These are phyloP conservation scores for Amanita phalloides DNA, from an alignment of 768 basidiomycete genomes.

Conservation along the genomic window DNA sequence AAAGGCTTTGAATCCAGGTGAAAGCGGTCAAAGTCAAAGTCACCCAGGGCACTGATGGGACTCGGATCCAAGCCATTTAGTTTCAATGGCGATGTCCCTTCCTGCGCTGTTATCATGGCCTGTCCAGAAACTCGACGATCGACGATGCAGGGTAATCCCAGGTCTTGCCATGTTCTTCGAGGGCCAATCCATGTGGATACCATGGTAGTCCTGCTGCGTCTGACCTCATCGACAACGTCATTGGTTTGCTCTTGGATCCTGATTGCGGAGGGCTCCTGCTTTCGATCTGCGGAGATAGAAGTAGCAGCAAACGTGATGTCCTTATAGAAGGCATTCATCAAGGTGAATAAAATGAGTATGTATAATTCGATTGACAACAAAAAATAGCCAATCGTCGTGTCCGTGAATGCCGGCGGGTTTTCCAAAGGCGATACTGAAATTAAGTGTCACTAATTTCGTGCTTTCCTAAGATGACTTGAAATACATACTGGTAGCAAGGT, in stretches of 20 bases:
- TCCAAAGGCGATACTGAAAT: not conserved
- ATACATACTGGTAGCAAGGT: conserved; percentile 46
- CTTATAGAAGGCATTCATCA: conserved; percentile 32
- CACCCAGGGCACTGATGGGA: not conserved
- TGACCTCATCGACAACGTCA: not conserved
- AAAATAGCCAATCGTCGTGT: conserved; percentile 59
- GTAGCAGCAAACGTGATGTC: conserved; percentile 5
- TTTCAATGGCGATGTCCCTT: not conserved
- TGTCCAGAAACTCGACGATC: not conserved
- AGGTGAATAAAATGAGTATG: conserved; percentile 45
- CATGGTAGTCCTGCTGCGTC: not conserved
- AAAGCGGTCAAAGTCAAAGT: not conserved
- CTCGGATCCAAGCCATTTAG: not conserved
- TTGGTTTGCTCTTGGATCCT: not conserved
- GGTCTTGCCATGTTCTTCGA: not conserved
- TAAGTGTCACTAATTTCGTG: conserved; percentile 2
- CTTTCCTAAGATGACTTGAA: conserved; percentile 5
- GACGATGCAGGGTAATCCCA: not conserved
- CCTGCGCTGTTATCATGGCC: not conserved
- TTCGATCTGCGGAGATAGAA: not conserved
- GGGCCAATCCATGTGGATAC: not conserved
- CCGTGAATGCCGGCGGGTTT: conserved; percentile 51
- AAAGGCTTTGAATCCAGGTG: not conserved
- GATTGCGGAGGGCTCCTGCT: not conserved
- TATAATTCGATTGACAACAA: conserved; percentile 54